Percentiles rank a stretch among this genome's conserved stretches.
Evolutionary conservation across 1,139 yeast genomes (phyloP).

Genomic region (Scheffersomyces stambukii): DNA sequence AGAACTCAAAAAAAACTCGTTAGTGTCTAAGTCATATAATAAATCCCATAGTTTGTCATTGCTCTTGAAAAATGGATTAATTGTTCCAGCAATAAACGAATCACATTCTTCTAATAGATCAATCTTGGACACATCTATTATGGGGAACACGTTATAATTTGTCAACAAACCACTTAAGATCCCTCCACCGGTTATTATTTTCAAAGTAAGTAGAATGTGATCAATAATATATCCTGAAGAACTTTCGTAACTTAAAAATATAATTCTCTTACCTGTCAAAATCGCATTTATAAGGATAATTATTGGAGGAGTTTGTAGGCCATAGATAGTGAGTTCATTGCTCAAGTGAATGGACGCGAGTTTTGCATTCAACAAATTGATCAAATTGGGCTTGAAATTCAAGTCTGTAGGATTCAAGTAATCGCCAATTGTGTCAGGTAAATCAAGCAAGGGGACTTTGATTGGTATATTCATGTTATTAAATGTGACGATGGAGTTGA

Average conservation of each 20-base stretch:
- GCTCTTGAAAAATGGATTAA: conserved; percentile 60
- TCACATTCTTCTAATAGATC: conserved; percentile 51
- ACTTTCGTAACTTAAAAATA: conserved; percentile 52
- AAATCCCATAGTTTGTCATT: conserved; percentile 59
- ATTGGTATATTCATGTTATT: conserved; percentile 42
- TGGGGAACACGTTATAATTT: conserved; percentile 53
- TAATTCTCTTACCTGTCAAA: conserved; percentile 52
- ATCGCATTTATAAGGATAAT: conserved; percentile 54
- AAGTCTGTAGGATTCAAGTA: conserved; percentile 45
- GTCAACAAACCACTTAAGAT: conserved; percentile 47
- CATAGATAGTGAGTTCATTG: conserved; percentile 48
- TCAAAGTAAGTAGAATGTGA: conserved; percentile 48
- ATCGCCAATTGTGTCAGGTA: conserved; percentile 44
- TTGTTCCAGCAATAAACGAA: conserved; percentile 62
- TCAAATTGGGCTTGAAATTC: conserved; percentile 40
- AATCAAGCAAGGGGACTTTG: conserved; percentile 36
- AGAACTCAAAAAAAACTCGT: conserved; percentile 36
- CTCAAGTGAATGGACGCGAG: conserved; percentile 26
- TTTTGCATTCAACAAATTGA: conserved; percentile 33
- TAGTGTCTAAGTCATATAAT: conserved; percentile 52
- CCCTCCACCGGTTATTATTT: conserved; percentile 58
- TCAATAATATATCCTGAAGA: conserved; percentile 56
- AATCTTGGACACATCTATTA: conserved; percentile 58
- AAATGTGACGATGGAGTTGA: conserved; percentile 35
- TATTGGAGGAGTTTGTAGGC: conserved; percentile 56